Base-by-base conservation (phyloP, 345 rosid species). In the Linum trigynum region DNA sequence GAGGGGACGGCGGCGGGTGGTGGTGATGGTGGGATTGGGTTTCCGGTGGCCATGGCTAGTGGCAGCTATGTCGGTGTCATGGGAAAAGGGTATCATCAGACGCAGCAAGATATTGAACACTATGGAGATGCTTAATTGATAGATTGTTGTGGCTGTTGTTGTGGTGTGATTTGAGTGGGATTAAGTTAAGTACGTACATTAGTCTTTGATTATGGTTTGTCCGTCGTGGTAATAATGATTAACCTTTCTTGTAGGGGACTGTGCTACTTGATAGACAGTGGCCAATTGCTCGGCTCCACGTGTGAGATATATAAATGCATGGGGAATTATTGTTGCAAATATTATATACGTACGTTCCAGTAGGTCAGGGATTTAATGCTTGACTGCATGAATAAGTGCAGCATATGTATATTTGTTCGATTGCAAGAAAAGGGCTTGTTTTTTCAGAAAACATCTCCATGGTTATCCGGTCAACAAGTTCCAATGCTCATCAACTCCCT, bases 41-140 rank as follows among this genome's bases (percentile, higher is more conserved):
- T 72, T 68, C 85, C 83, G 4, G 79, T 70, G 35, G 37, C 79
- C 39, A 66, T 74, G 63, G 57, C 81, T 2, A 78, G 67, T 43
- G 80, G 71, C 11, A 67, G 75, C 64, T 75, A 75, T 62, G 61
- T 69, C 63, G 68, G 32, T 23, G 32, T 75, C 1, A 3, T 65
- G 55, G 72, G 75, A 50, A 73, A 70, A 41, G 35, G 63, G 15
- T 73, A 67, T 12, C 10, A 17, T 57, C 69, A 53, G 41, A 53
- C 15, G n/a, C 58, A 40, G 55, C 66, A 63, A 64, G 69, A 62
- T 65, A 50, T 63, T 66, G 62, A 51, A 37, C 41, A 64, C 32
- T 75, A 63, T 68, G 73, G 69, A 36, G 79, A 75, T 67, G 67
- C 65, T 66, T 72, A 40, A 40, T 51, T 41, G 62, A 50, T 61